Evolutionary conservation across 2,329 filamentous ascomycete genomes (phyloP), one percentile per base, ranked within the genome.

Genomic region (Pezicula radicicola): DNA sequence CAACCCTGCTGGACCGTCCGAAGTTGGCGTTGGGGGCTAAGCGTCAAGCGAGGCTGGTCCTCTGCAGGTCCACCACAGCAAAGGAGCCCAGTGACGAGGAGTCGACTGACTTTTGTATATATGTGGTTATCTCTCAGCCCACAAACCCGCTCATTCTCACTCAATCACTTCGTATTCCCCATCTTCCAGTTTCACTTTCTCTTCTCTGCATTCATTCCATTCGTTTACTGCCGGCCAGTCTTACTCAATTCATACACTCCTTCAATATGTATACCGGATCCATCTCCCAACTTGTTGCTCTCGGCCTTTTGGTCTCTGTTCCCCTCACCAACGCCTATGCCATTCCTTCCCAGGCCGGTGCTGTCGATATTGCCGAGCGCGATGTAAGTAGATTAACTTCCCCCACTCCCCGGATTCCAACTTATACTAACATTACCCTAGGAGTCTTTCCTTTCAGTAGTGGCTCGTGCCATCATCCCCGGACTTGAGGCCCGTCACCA

Each of bases 191-290:
- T 48, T 48, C 28, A 33, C 46, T 42, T 37, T 27, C 21, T 48
- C 40, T 50, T 33, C 43, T 46, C 57, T 51, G 18, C 47, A 41
- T 59, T 47, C 10, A 13, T 53, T 49, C 27, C 51, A 59, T 61
- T 61, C 51, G 43, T 55, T 52, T 55, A 62, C 62, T 64, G 62
- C 61, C 55, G 61, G 62, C 60, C 62, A 64, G 62, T 63, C 55
- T 51, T 62, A 57, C 30, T 53, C 50, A 53, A 50, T 46, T 19
- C 1, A 37, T 55, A 51, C 19, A 54, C 48, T 57, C 50, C 15
- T 53, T 59, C 56, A 60, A 49, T 48, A 65, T 65, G 62, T 56
- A 64, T 56, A 60, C 62, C 36, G 30, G 48, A 53, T 63, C 62
- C 28, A 52, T 65, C 53, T 59, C 61, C 45, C 55, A 56, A 28